Base-by-base conservation (phyloP, 805 yeast genomes). In the Pichia californica region DNA sequence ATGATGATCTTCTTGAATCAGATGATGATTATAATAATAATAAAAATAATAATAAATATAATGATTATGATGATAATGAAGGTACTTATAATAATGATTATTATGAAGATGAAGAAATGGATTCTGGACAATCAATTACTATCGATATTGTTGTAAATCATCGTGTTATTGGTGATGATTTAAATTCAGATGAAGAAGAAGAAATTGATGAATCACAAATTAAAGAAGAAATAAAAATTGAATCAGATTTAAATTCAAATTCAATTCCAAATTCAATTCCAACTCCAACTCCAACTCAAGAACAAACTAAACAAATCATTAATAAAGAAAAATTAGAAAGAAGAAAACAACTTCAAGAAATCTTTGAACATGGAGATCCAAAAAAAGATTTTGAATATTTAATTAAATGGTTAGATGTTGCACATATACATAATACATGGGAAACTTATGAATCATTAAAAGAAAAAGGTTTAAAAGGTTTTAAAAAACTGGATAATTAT, bases 391-490 rank as follows among this genome's bases (percentile, higher is more conserved):
- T 70, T 55, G 76, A 74, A 51, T 73, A 77, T 58, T 62, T 71
- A 52, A 74, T 93, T 53, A 93, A 93, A 66, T 93, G 99, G 99
- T 71, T 76, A 16, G 86, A 77, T 42, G 71, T 79, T 49, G 85
- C 97, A 13, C 98, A 93, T 66, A 70, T 93, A 49, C 99, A 93
- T 65, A 93, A 91, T 62, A 82, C 96, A 0, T 93, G 97, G 97
- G 96, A 89, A 59, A 61, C 76, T 2, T 88, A 83, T 64, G 65
- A 63, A 11, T 61, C 65, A 3, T 57, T 81, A 40, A 74, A 73
- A 36, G 60, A 64, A 16, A 48, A 52, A 36, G 64, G 67, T 7
- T 62, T 70, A 48, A 81, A 81, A 59, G 99, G 99, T 34, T 70
- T 77, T 52, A 86, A 95, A 61, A 81, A 83, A 52, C 75, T 93